Conservation (phyloP, 2,329 filamentous ascomycete species). For the Colletotrichum falcatum region DNA sequence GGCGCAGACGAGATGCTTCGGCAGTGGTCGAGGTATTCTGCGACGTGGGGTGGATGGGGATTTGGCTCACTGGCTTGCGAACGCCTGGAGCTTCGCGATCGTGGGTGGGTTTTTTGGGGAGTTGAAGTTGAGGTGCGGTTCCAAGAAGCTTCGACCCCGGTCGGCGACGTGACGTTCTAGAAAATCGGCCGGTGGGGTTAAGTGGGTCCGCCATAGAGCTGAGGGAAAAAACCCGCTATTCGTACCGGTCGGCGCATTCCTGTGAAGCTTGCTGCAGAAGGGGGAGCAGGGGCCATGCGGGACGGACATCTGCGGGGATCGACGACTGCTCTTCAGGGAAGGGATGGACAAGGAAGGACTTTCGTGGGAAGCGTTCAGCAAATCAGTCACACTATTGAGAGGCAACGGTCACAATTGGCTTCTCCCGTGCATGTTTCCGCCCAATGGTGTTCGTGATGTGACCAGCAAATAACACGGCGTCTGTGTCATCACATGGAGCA, state of each 20-base stretch:
- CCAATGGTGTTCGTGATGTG: background rate
- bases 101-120: background rate
- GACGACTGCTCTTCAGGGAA: conserved; percentile 1
- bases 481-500: background rate
- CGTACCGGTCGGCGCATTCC: conserved; percentile 3
- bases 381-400: background rate
- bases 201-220: too few species aligned
- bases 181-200: conserved; percentile 12
- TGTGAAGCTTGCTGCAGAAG: conserved; percentile 12
- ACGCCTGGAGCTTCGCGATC: conserved; percentile 1
- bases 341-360: background rate
- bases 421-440: background rate
- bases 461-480: background rate
- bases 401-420: background rate
- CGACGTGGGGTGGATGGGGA: background rate
- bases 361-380: background rate
- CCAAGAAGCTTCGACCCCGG: conserved; percentile 25
- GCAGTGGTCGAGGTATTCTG: too few species aligned
- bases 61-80: background rate
- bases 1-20: background rate
- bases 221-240: too few species aligned
- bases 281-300: conserved; percentile 16
- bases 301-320: background rate
- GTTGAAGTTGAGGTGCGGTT: conserved; percentile 23
- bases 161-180: conserved; percentile 20